These are phyloP conservation scores for Tephrocybe sp. DNA, from an alignment of 768 basidiomycete species.

Conservation along the genomic window DNA sequence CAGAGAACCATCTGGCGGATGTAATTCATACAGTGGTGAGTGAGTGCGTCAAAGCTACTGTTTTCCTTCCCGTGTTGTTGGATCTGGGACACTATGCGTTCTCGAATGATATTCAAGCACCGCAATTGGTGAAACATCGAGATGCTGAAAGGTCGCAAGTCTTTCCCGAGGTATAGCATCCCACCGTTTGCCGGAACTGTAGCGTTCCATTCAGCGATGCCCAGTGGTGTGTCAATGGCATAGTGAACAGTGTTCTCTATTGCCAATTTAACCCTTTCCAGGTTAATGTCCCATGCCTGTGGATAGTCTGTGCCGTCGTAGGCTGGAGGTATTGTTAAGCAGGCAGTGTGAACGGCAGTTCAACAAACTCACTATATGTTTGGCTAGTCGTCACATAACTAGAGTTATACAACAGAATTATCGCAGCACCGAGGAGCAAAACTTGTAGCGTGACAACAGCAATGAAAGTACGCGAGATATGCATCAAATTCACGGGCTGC, in stretches of 20 bases:
- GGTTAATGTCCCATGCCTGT: not conserved
- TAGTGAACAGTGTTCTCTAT: conserved; percentile 1
- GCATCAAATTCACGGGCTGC: no score
- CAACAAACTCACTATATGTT: not conserved
- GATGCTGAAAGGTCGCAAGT: conserved; percentile 22
- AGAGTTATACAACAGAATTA: no score
- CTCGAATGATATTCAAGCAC: conserved; percentile 32
- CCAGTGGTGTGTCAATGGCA: not conserved
- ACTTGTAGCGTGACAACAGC: no score
- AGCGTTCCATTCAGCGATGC: not conserved
- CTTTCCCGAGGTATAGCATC: not conserved
- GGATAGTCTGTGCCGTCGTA: not conserved
- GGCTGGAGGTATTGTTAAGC: not conserved
- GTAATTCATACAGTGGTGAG: conserved; percentile 24
- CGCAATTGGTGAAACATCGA: conserved; percentile 35
- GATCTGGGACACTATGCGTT: not conserved
- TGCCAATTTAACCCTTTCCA: not conserved
- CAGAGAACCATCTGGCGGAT: conserved; percentile 18
- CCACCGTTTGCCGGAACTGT: not conserved
- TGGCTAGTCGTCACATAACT: not conserved
- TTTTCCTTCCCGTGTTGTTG: not conserved
- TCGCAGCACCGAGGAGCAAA: no score
- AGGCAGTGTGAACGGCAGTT: not conserved
- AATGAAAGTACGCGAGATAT: no score
- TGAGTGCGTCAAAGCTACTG: not conserved